Evolutionary conservation across 805 yeast species (phyloP).

Genomic region (Spathaspora passalidarum): DNA sequence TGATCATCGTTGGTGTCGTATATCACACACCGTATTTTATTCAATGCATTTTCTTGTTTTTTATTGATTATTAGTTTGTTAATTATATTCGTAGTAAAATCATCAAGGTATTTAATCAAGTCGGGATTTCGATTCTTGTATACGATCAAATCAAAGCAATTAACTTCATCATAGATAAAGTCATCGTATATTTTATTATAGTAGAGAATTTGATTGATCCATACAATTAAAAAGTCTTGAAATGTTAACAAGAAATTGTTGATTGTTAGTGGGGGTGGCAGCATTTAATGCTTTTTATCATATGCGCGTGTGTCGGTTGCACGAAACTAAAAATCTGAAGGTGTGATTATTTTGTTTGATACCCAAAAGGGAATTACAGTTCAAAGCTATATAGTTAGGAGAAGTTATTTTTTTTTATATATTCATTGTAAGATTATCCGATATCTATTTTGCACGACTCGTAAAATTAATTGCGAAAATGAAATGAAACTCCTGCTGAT

Average conservation of each 20-base stretch:
- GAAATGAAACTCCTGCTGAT: too few relatives aligned
- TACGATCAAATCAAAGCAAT: slow-evolving; percentile 42
- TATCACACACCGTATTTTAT: slow-evolving; percentile 35
- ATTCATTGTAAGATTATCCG: too few relatives aligned
- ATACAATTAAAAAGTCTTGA: slow-evolving; percentile 48
- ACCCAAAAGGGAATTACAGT: too few relatives aligned
- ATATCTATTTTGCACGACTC: too few relatives aligned
- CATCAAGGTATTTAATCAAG: slow-evolving; percentile 42
- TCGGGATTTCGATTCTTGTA: slow-evolving; percentile 45
- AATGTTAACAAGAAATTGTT: slow-evolving; percentile 29
- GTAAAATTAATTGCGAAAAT: too few relatives aligned
- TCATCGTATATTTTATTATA: slow-evolving; percentile 51
- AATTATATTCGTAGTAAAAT: slow-evolving; percentile 29
- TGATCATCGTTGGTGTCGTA: slow-evolving; percentile 24
- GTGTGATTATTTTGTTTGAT: too few relatives aligned
- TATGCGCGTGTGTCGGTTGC: too few relatives aligned
- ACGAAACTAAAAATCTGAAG: too few relatives aligned
- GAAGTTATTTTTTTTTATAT: too few relatives aligned
- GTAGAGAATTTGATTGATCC: slow-evolving; percentile 55
- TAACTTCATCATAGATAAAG: slow-evolving; percentile 43
- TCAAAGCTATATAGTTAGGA: too few relatives aligned
- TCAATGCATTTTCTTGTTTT: slow-evolving; percentile 19
- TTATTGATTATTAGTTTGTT: slow-evolving; percentile 11
- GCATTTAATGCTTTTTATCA: too few relatives aligned
- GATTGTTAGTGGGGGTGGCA: slow-evolving; percentile 5